Percentiles rank a stretch among this genome's conserved stretches.
phyloP scores from a whole-genome alignment of 805 yeast genomes.

The Yarrowia divulgata region DNA sequence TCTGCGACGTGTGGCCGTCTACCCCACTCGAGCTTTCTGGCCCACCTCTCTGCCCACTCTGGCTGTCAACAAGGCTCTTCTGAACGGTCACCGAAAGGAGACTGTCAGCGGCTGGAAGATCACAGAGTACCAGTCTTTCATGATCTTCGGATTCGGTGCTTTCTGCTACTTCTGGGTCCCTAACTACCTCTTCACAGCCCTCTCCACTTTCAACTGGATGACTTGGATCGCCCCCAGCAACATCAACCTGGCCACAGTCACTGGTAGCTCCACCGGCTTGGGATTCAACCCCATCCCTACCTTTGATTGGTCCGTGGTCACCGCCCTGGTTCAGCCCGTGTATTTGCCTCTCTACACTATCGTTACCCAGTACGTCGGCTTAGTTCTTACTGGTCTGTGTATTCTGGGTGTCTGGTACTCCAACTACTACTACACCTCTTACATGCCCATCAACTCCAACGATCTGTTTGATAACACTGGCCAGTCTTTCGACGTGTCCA shows the following conservation, averaged over 20 bases:
- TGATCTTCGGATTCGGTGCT: conserved; percentile 50
- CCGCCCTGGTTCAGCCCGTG: conserved; percentile 40
- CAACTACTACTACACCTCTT: conserved; percentile 60
- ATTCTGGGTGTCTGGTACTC: conserved; percentile 53
- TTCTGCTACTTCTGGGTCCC: conserved; percentile 67
- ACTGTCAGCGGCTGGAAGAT: conserved; percentile 59
- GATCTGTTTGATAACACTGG: conserved; percentile 55
- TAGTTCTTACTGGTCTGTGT: conserved; percentile 40
- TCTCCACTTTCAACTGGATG: conserved; percentile 65
- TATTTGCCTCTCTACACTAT: conserved; percentile 42
- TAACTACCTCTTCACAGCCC: conserved; percentile 63
- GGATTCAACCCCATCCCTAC: conserved; percentile 56
- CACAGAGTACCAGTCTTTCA: conserved; percentile 56
- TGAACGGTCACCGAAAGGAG: conserved; percentile 45
- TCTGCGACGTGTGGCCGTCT: conserved; percentile 63
- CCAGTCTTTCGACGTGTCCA: conserved; percentile 53
- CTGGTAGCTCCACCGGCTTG: conserved; percentile 54
- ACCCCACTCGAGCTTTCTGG: conserved; percentile 69
- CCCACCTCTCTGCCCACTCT: conserved; percentile 66
- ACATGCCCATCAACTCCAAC: conserved; percentile 60
- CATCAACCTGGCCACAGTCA: conserved; percentile 58
- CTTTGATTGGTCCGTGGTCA: conserved; percentile 53
- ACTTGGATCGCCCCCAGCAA: conserved; percentile 66
- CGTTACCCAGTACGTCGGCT: conserved; percentile 39
- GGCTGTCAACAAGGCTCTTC: conserved; percentile 63